Conservation (phyloP, 163 green algal genomes). For the Coccomyxa subellipsoidea region DNA sequence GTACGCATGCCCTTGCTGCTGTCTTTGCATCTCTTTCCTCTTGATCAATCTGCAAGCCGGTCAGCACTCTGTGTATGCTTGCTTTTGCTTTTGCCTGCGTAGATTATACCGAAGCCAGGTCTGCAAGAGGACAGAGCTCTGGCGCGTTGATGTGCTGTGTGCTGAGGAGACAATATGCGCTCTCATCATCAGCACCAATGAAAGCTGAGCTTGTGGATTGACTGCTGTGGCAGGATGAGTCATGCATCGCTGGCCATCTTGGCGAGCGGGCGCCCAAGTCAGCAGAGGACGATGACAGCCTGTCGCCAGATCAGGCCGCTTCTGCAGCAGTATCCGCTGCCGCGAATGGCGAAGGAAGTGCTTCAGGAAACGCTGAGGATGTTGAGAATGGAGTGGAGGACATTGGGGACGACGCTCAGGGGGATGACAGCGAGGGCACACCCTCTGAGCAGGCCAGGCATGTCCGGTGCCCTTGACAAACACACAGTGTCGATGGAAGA, state of each 20-base stretch:
- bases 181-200: neutral
- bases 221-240: conserved; percentile 69
- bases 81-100: too few relatives aligned
- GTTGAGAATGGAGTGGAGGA: neutral
- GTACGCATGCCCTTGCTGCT: neutral
- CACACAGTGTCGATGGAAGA: too few relatives aligned
- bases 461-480: too few relatives aligned
- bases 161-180: too few relatives aligned
- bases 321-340: neutral
- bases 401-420: neutral
- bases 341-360: neutral
- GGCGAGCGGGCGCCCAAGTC: conserved; percentile 69
- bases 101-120: too few relatives aligned
- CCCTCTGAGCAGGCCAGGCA: neutral
- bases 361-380: neutral
- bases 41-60: too few relatives aligned
- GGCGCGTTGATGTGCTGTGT: too few relatives aligned
- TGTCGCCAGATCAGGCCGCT: neutral
- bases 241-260: conserved; percentile 69
- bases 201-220: neutral
- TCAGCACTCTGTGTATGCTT: too few relatives aligned
- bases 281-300: conserved; percentile 33
- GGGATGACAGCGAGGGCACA: neutral
- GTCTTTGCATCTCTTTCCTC: neutral
- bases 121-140: too few relatives aligned